Conservation (phyloP, 345 rosid genomes). For the Ceriops tagal region DNA sequence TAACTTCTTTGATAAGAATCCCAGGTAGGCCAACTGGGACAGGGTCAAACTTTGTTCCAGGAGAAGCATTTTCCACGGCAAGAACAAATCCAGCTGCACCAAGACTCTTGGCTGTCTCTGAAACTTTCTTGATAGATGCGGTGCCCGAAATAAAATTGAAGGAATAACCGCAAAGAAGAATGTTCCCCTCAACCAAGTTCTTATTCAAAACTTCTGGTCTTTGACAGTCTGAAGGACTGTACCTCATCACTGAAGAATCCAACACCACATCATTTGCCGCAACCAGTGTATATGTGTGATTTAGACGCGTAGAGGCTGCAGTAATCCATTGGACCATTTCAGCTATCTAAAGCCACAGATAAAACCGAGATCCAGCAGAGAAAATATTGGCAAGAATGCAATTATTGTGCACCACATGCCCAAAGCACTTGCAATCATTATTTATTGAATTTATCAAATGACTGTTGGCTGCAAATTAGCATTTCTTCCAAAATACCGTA, state of each 20-base stretch:
- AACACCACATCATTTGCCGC: slow-evolving; percentile 94
- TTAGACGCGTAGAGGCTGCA: slow-evolving; percentile 86
- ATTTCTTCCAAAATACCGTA: slow-evolving; percentile 6
- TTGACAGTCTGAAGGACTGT: slow-evolving; percentile 92
- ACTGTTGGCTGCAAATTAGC: slow-evolving; percentile 2
- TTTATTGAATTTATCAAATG: too few relatives aligned
- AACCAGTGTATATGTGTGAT: slow-evolving; percentile 74
- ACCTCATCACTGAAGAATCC: slow-evolving; percentile 65
- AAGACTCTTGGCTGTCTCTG: slow-evolving; percentile 83
- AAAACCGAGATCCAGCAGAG: slow-evolving; percentile 3
- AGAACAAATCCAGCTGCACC: slow-evolving; percentile 97
- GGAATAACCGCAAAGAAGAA: slow-evolving; percentile 97
- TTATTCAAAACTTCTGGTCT: slow-evolving; percentile 84
- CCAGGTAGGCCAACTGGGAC: slow-evolving; percentile 91
- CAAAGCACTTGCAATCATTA: neutral
- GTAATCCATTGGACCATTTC: slow-evolving; percentile 18
- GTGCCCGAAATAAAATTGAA: slow-evolving; percentile 94
- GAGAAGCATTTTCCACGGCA: slow-evolving; percentile 93
- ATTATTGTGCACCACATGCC: neutral
- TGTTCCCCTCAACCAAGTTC: slow-evolving; percentile 76
- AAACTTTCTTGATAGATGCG: slow-evolving; percentile 91
- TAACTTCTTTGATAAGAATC: slow-evolving; percentile 73
- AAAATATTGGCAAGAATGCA: neutral
- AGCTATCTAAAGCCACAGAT: slow-evolving; percentile 13
- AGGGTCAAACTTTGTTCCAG: slow-evolving; percentile 95